Conservation (phyloP, 176 grass and related monocot species). For the Juncus effusus region DNA sequence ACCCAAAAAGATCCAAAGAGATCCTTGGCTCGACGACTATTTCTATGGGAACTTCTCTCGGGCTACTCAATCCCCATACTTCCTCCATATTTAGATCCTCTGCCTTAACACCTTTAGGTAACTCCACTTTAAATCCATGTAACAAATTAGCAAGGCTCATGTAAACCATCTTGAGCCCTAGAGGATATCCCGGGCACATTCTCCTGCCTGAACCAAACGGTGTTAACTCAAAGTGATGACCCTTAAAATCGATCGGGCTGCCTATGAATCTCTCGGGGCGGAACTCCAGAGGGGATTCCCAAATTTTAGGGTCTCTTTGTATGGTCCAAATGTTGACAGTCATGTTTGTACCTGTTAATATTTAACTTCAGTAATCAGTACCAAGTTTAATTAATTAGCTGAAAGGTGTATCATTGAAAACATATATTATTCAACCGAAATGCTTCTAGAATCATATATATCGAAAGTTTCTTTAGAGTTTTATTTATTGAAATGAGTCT, state of each 20-base stretch:
- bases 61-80: constrained; percentile 11
- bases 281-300: constrained; percentile 54
- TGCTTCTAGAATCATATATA: too few species aligned
- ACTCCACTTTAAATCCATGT: constrained; percentile 45
- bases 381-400: too few species aligned
- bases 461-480: too few species aligned
- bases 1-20: too few species aligned
- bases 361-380: too few species aligned
- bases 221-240: constrained; percentile 51
- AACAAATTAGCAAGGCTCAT: constrained; percentile 44
- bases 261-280: constrained; percentile 33
- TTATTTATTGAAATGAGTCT: too few species aligned
- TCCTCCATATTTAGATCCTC: constrained; percentile 22
- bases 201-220: constrained; percentile 56
- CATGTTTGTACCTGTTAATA: constrained; percentile 31
- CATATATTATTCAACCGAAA: too few species aligned
- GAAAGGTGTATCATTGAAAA: too few species aligned
- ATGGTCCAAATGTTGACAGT: constrained; percentile 59
- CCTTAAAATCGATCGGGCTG: constrained; percentile 37
- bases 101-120: constrained; percentile 32
- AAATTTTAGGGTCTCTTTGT: constrained; percentile 47
- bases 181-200: constrained; percentile 50
- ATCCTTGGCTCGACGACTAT: too few species aligned
- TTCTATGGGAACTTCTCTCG: too few species aligned
- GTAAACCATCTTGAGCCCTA: constrained; percentile 49